Conservation (phyloP, 441 rosid species). For the Sinapis alba region DNA sequence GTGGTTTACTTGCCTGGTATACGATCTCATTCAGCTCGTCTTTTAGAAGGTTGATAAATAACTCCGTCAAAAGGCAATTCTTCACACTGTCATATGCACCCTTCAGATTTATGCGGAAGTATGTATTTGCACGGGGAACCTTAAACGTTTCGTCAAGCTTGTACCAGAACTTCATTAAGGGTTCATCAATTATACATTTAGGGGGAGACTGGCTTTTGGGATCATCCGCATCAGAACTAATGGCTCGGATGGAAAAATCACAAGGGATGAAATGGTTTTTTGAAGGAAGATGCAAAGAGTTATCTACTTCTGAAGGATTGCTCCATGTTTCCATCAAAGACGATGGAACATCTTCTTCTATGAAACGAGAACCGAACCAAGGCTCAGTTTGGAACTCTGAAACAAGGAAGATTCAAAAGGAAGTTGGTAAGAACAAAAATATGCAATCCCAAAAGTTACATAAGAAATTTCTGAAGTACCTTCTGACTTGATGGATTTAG, state of each 20-base stretch:
- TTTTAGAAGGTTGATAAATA: slow-evolving; percentile 82
- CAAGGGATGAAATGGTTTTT: slow-evolving; percentile 84
- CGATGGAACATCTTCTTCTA: slow-evolving; percentile 70
- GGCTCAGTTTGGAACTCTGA: slow-evolving; percentile 79
- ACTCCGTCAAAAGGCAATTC: slow-evolving; percentile 78
- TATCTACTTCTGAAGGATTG: slow-evolving; percentile 77
- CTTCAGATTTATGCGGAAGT: slow-evolving; percentile 81
- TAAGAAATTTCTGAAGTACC: slow-evolving; percentile 46
- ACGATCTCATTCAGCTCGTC: slow-evolving; percentile 88
- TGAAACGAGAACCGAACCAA: slow-evolving; percentile 81
- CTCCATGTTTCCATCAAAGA: slow-evolving; percentile 75
- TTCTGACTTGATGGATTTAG: slow-evolving; percentile 67
- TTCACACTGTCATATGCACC: slow-evolving; percentile 69
- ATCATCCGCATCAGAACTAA: slow-evolving; percentile 37
- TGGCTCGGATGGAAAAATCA: slow-evolving; percentile 75
- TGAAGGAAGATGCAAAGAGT: slow-evolving; percentile 71
- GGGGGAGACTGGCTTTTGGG: slow-evolving; percentile 50
- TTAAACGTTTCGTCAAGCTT: slow-evolving; percentile 84
- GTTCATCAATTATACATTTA: slow-evolving; percentile 72
- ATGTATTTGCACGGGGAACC: slow-evolving; percentile 87
- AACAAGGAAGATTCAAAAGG: slow-evolving; percentile 28
- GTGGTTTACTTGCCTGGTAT: slow-evolving; percentile 70
- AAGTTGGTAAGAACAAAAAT: background rate
- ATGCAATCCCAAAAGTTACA: slow-evolving; percentile 4
- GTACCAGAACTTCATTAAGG: slow-evolving; percentile 88